These are phyloP conservation scores for Hanseniaspora valbyensis DNA, from an alignment of 805 yeast genomes.

Conservation along the genomic window DNA sequence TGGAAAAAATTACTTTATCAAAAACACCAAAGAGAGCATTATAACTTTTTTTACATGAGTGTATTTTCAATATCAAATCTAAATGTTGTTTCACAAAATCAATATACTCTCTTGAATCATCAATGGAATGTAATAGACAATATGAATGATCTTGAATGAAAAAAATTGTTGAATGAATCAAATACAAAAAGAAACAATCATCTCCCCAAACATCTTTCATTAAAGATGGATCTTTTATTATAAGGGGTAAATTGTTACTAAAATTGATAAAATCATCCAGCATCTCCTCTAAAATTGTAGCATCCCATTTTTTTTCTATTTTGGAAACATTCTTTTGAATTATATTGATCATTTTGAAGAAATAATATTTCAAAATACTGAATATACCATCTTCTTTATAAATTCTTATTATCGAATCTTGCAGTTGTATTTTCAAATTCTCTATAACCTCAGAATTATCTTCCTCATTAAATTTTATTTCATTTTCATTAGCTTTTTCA, in stretches of 20 bases:
- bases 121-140: not conserved
- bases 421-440: constrained; percentile 4
- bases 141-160: constrained; percentile 8
- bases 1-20: not conserved
- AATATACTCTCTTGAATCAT: constrained; percentile 6
- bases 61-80: constrained; percentile 3
- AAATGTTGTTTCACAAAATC: constrained; percentile 7
- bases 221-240: not conserved
- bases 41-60: not conserved
- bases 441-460: not conserved
- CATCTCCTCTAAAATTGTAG: not conserved
- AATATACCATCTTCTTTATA: constrained; percentile 12
- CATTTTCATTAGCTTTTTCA: not conserved
- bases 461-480: not conserved
- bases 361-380: constrained; percentile 6
- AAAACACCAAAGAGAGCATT: constrained; percentile 1
- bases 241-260: constrained; percentile 7
- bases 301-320: constrained; percentile 2
- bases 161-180: constrained; percentile 4
- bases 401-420: constrained; percentile 4
- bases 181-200: constrained; percentile 11
- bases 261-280: not conserved
- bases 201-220: constrained; percentile 7
- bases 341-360: constrained; percentile 4
- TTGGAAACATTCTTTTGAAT: constrained; percentile 2